Conservation (phyloP, 345 rosid genomes). For the Syzygium jambos region DNA sequence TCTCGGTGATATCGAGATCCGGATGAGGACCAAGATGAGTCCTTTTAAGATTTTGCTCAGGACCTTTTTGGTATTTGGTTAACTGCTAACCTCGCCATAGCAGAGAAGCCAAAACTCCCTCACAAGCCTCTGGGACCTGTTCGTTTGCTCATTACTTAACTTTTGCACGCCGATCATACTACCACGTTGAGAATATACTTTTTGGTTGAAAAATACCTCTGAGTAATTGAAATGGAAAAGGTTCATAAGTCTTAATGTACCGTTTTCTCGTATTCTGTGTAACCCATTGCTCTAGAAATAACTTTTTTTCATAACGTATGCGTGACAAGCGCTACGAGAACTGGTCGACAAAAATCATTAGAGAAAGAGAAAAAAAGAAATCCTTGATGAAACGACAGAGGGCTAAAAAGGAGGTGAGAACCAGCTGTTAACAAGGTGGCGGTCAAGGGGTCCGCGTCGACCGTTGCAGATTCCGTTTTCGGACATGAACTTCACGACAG, state of each 20-base stretch:
- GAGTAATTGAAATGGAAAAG: neutral
- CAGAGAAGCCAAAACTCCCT: no score
- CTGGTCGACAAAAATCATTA: neutral
- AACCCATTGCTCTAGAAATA: neutral
- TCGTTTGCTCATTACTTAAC: no score
- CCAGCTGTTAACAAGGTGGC: neutral
- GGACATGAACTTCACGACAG: neutral
- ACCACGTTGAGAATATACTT: neutral
- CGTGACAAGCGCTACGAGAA: neutral
- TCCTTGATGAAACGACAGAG: neutral
- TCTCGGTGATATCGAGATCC: no score
- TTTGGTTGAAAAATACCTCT: neutral
- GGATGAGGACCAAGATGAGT: no score
- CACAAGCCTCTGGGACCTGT: no score
- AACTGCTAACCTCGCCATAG: no score
- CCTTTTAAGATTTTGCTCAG: no score
- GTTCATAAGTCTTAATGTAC: neutral
- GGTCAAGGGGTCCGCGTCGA: constrained; percentile 6
- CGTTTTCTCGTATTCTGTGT: neutral
- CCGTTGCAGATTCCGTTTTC: neutral
- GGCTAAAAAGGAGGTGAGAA: neutral
- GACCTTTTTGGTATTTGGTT: no score
- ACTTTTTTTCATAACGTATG: neutral
- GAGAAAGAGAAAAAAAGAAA: neutral
- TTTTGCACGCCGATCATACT: neutral